Evolutionary conservation across 345 rosid genomes (phyloP).

Genomic region (Microthlaspi erraticum): DNA sequence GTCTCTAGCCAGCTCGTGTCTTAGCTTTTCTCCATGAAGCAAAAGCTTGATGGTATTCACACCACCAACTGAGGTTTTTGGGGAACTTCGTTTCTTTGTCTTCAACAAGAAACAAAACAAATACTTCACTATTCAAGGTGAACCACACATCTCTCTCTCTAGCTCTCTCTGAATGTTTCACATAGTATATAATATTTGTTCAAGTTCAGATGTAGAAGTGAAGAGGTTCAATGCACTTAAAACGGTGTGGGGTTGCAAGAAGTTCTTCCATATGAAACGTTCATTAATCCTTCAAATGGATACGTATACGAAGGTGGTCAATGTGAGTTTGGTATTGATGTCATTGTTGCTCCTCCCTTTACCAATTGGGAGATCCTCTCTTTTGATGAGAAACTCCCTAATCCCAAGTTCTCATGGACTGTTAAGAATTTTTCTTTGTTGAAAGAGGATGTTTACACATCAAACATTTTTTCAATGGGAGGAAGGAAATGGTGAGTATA

Average conservation of each 20-base stretch:
- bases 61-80: background rate
- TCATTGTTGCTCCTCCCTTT: background rate
- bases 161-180: no score
- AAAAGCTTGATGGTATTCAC: background rate
- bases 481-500: constrained; percentile 14
- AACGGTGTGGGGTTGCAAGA: background rate
- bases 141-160: no score
- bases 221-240: constrained; percentile 24
- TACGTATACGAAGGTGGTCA: constrained; percentile 16
- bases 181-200: no score
- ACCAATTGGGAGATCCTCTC: no score
- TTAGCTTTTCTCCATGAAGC: no score
- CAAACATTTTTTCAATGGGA: background rate
- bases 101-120: constrained; percentile 4
- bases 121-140: constrained; percentile 20
- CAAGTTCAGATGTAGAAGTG: background rate
- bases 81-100: constrained; percentile 21
- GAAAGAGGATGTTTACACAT: background rate
- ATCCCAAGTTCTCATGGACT: constrained; percentile 3
- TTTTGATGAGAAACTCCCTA: no score
- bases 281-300: background rate
- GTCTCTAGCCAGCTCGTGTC: constrained; percentile 89
- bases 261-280: constrained; percentile 16
- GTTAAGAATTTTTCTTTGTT: background rate
- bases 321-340: constrained; percentile 29